Evolutionary conservation across 179 eudicot species (phyloP), one percentile per base, ranked within the genome.

Genomic region (Beta lomatogona): DNA sequence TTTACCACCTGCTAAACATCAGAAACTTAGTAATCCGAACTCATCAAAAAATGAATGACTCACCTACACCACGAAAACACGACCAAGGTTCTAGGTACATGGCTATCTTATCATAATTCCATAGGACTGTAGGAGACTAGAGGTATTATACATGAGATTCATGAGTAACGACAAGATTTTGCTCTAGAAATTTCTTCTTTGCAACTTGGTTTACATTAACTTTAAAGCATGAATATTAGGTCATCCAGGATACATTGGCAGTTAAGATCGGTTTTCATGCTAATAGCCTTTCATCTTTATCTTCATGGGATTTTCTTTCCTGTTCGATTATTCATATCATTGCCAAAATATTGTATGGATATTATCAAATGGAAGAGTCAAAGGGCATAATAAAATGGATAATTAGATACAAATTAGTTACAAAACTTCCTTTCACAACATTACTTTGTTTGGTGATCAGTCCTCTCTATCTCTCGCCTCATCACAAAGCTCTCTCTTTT

Each of bases 1-100:
- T 3, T 22, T 54, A 16, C 28, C 58, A 63, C 81, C 78, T 71
- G 11, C 63, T 61, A 50, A 82, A 52, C 68, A 28, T 45, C 41
- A 18, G 25, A 67, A 44, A 60, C 60, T 67, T 63, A 36, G 41
- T 2, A 36, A 36, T 36, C 41, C 41, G 41, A 36, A 2, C 41
- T 36, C 41, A 36, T 36, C 41, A 3, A 36, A 36, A 36, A 36
- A 36, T 36, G 41, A 36, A 36, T 3, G 41, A 36, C 41, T 36
- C 41, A 36, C 41, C 41, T 2, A 36, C 4, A 36, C 14, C 64
- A 74, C 53, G 77, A 4, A 74, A 31, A 55, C 50, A 9, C 50
- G 50, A 52, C 22, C 11, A 73, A 52, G 45, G 5, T 54, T 22
- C 19, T 52, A 22, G 1, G 44, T 11, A 64, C 22, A 64, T 6